Evolutionary conservation across 2,329 filamentous ascomycete species (phyloP), one percentile per base, ranked within the genome.

Genomic region (Macrophomina pseudophaseolina): DNA sequence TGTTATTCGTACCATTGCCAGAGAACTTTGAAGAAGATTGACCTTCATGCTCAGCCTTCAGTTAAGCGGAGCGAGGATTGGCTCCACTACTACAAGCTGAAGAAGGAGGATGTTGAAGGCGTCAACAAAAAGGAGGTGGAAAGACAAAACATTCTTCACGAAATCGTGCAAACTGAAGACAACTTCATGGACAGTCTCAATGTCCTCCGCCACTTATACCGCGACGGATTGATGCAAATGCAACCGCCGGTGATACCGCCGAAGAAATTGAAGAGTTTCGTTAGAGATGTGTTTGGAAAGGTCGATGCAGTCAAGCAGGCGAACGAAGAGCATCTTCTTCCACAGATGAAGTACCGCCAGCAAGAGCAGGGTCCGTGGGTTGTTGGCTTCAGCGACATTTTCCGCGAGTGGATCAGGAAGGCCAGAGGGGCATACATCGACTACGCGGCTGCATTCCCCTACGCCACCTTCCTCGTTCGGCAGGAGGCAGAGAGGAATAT

Each of bases 351-450:
- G 75, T 99, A 98, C 76, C 89, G 95, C 32, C 95, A 99, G 77
- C 91, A 95, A 74, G 95, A 98, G 76, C 94, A 99, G 80, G 95
- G 95, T 0, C 95, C 95, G 0, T 99, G 93, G 89, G 90, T 99
- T 67, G 85, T 87, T 12, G 95, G 95, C 3, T 97, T 97, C 80
- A 97, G 94, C 75, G 95, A 98, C 74, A 92, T 99, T 59, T 98
- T 99, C 83, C 86, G 95, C 67, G 95, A 99, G 80, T 99, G 95
- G 95, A 97, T 98, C 69, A 88, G 95, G 69, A 98, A 97, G 78
- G 95, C 95, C 38, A 93, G 90, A 77, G 83, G 86, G 2, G 90
- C 92, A 11, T 99, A 98, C 76, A 89, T 97, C 68, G 93, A 97
- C 67, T 99, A 98, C 77, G 94, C 94, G 46, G 90, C 91, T 1